These are phyloP conservation scores for Cenchrus purpureus DNA, from an alignment of 176 grass and related monocot species.

Conservation along the genomic window DNA sequence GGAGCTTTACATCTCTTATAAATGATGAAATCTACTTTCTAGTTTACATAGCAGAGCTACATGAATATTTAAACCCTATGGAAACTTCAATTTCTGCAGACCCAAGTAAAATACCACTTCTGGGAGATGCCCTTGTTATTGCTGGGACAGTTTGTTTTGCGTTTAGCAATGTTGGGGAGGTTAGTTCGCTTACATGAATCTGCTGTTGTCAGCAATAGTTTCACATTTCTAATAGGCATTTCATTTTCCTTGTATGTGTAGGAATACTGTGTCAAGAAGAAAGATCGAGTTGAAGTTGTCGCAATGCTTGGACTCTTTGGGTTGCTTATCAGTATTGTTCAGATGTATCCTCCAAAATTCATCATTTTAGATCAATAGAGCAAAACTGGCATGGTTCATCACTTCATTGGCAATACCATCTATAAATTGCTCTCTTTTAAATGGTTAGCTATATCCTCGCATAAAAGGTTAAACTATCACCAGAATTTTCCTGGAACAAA, in stretches of 20 bases:
- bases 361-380: background rate
- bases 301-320: constrained; percentile 74
- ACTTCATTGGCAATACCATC: background rate
- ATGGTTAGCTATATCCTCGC: background rate
- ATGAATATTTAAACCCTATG: background rate
- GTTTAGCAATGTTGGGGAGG: constrained; percentile 81
- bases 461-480: background rate
- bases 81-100: constrained; percentile 37
- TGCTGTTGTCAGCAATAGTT: constrained; percentile 14
- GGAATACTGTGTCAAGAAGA: constrained; percentile 84
- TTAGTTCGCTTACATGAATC: constrained; percentile 31
- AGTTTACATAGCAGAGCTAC: constrained; percentile 9
- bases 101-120: constrained; percentile 56
- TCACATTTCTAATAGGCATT: constrained; percentile 2
- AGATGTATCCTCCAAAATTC: constrained; percentile 68
- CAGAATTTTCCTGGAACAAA: background rate
- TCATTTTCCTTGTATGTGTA: constrained; percentile 36
- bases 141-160: constrained; percentile 71
- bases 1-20: background rate
- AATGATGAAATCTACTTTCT: background rate
- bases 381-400: constrained; percentile 19
- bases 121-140: constrained; percentile 76
- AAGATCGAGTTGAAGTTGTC: constrained; percentile 75
- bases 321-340: constrained; percentile 52
- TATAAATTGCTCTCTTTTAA: constrained; percentile 9